Evolutionary conservation across 1,139 yeast genomes (phyloP).

Genomic region (Suhomyces wounanorum): DNA sequence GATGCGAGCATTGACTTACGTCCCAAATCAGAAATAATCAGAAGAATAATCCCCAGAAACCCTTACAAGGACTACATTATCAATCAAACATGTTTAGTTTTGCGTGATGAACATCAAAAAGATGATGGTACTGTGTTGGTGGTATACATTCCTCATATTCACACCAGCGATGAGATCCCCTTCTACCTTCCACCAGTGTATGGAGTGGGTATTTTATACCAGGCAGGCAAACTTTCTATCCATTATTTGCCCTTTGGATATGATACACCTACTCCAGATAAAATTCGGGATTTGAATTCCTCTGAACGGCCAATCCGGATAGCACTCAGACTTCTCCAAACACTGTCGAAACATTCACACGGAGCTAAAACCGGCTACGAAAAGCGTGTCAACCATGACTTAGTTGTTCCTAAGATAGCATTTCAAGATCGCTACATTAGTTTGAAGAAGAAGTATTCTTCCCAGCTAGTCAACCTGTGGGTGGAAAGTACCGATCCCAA

Average conservation of each 20-base stretch:
- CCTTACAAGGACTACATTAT: slow-evolving; percentile 82
- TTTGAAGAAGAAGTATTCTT: slow-evolving; percentile 81
- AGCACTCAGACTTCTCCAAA: slow-evolving; percentile 75
- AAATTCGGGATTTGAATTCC: slow-evolving; percentile 39
- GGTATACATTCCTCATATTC: slow-evolving; percentile 75
- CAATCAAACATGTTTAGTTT: slow-evolving; percentile 78
- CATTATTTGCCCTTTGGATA: slow-evolving; percentile 71
- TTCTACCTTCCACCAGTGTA: slow-evolving; percentile 83
- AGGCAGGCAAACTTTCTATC: slow-evolving; percentile 59
- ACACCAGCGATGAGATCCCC: slow-evolving; percentile 65
- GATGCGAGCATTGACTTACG: slow-evolving; percentile 31
- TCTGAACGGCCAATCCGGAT: slow-evolving; percentile 73
- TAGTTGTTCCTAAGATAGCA: slow-evolving; percentile 76
- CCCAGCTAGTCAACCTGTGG: slow-evolving; percentile 79
- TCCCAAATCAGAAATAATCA: slow-evolving; percentile 57
- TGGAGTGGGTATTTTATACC: slow-evolving; percentile 75
- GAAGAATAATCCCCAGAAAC: slow-evolving; percentile 85
- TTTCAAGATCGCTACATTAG: slow-evolving; percentile 83
- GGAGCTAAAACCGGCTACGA: slow-evolving; percentile 86
- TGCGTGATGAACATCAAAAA: slow-evolving; percentile 19
- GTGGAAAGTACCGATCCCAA: slow-evolving; percentile 90
- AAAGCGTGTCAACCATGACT: slow-evolving; percentile 86
- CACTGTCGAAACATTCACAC: slow-evolving; percentile 78
- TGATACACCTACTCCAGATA: slow-evolving; percentile 12
- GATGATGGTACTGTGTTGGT: slow-evolving; percentile 52